A percentile compares a stretch with the other conserved stretches of the same genome.
Evolutionary conservation across 257 asterid genomes (phyloP).

Genomic region (Cruciata laevipes): DNA sequence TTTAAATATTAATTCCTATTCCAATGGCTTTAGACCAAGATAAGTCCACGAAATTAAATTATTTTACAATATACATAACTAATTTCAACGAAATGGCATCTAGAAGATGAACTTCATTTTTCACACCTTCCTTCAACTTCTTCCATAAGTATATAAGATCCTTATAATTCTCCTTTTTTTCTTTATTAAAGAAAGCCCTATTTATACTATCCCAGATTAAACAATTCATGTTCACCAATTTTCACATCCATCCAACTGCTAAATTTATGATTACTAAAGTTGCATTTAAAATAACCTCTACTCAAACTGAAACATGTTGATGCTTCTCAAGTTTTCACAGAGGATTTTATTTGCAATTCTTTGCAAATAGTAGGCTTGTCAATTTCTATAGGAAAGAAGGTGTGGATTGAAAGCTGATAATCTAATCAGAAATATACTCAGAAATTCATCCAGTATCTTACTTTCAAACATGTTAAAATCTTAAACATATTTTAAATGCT

Average conservation of each 20-base stretch:
- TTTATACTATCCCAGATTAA: too few relatives aligned
- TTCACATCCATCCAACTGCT: not conserved
- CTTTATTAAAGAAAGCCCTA: too few relatives aligned
- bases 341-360: not conserved
- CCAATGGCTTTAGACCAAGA: not conserved
- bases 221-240: not conserved
- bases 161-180: not conserved
- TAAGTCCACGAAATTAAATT: not conserved
- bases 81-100: not conserved
- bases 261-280: not conserved
- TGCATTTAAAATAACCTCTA: not conserved
- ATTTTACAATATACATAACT: not conserved
- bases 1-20: not conserved
- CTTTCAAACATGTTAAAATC: too few relatives aligned
- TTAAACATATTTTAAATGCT: too few relatives aligned
- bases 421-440: too few relatives aligned
- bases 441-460: too few relatives aligned
- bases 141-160: too few relatives aligned
- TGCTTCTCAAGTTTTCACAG: not conserved
- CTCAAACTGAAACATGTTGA: not conserved
- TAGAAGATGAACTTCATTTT: not conserved
- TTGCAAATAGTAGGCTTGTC: not conserved
- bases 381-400: too few relatives aligned
- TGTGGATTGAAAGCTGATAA: too few relatives aligned
- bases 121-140: not conserved